Evolutionary conservation across 768 basidiomycete species (phyloP).

Genomic region (Strobilomyces dryophilus): DNA sequence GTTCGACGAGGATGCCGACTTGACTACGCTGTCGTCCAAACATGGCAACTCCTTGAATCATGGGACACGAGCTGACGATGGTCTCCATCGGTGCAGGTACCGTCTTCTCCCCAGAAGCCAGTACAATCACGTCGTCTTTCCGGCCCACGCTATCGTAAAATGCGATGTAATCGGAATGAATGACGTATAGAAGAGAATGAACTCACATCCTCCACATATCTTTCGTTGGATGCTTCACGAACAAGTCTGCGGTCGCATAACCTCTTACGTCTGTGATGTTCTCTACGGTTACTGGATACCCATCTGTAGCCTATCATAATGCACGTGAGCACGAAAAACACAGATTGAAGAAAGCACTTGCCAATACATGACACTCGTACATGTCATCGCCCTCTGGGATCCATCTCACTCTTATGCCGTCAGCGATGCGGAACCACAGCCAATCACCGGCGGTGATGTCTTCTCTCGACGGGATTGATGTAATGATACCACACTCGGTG

Average conservation of each 20-base stretch:
- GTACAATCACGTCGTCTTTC: constrained; percentile 30
- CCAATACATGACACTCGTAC: constrained; percentile 36
- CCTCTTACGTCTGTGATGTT: constrained; percentile 35
- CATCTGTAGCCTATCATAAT: not conserved
- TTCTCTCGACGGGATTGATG: not conserved
- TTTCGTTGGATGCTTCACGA: constrained; percentile 40
- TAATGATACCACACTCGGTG: constrained; percentile 18
- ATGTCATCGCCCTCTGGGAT: constrained; percentile 28
- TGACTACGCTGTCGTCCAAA: constrained; percentile 29
- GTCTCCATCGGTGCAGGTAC: constrained; percentile 31
- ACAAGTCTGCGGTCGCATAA: constrained; percentile 41
- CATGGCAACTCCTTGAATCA: constrained; percentile 22
- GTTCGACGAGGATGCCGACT: constrained; percentile 31
- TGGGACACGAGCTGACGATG: constrained; percentile 12
- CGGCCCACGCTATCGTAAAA: constrained; percentile 33
- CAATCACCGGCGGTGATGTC: constrained; percentile 15
- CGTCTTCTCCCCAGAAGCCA: constrained; percentile 31
- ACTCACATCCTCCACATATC: constrained; percentile 17
- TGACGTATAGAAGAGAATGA: not conserved
- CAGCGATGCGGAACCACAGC: constrained; percentile 8
- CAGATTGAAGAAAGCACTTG: constrained; percentile 4
- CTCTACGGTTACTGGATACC: constrained; percentile 5
- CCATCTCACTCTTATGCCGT: constrained; percentile 21
- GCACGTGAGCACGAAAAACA: not conserved
- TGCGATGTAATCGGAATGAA: not conserved